Conservation (phyloP, 805 yeast species). For the Wickerhamiella qilinensis region DNA sequence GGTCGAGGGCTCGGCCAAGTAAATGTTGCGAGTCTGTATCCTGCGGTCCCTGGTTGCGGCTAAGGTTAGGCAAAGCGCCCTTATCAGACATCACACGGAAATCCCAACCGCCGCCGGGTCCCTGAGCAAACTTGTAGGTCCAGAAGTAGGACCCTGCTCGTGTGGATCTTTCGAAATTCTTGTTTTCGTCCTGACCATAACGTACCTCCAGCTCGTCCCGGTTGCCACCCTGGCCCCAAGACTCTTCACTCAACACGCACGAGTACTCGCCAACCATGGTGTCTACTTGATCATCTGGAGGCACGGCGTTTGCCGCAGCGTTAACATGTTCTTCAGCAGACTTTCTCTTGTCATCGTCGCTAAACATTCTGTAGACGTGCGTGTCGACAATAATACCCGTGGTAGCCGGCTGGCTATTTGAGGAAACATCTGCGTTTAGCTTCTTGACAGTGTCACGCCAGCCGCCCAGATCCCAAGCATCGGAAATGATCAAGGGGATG, state of each 20-base stretch:
- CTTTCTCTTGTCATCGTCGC: constrained; percentile 54
- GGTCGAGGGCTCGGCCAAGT: constrained; percentile 23
- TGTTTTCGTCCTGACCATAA: constrained; percentile 44
- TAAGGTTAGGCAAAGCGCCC: constrained; percentile 34
- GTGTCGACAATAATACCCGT: constrained; percentile 64
- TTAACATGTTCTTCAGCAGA: constrained; percentile 46
- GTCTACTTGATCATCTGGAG: constrained; percentile 31
- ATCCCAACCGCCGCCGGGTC: constrained; percentile 97
- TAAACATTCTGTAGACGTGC: constrained; percentile 76
- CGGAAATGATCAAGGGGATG: constrained; percentile 69
- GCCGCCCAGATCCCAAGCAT: constrained; percentile 83
- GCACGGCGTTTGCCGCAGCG: constrained; percentile 8
- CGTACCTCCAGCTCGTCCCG: constrained; percentile 41
- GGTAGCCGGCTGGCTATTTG: constrained; percentile 14
- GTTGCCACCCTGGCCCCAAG: constrained; percentile 46
- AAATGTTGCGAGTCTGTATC: constrained; percentile 23
- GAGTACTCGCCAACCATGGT: constrained; percentile 80
- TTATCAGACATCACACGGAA: constrained; percentile 56
- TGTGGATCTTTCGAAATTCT: constrained; percentile 36
- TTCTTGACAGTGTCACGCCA: constrained; percentile 53
- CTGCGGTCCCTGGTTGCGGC: constrained; percentile 1
- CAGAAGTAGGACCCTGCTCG: constrained; percentile 70
- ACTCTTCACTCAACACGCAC: constrained; percentile 60
- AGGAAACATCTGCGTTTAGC: constrained; percentile 24
- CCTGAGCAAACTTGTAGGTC: constrained; percentile 76